Evolutionary conservation across 179 eudicot species (phyloP), one percentile per base, ranked within the genome.

Genomic region (Monotropa hypopitys): DNA sequence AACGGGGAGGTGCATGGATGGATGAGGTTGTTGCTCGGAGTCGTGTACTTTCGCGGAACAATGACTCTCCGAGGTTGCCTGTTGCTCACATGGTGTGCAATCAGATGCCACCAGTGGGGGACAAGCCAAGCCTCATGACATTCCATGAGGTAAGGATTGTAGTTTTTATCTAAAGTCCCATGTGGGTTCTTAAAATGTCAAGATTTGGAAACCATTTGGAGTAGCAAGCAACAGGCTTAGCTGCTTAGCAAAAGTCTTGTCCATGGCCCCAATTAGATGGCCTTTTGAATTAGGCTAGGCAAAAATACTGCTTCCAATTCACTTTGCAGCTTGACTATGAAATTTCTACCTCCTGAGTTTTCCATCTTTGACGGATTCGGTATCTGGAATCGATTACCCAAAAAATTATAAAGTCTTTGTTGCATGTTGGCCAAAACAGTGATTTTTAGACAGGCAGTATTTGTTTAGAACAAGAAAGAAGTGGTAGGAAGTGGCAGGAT

Each of bases 1-100:
- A 96, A 79, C 86, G 90, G 70, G 99, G 97, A 77, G 99, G 99
- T 82, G 99, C 99, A 62, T 96, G 99, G 99, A 96, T 96, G 98
- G 84, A 84, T 81, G 99, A 90, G 85, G 99, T 96, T 77, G 82
- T 89, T 84, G 85, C 89, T 75, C 88, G 99, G 81, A 96, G 99
- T 76, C 92, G 92, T 77, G 87, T 90, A 75, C 80, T 92, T 57
- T 88, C 98, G 59, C 90, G 76, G 35, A 88, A 90, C 82, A 91
- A 89, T 79, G 78, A 84, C 77, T 88, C 92, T 86, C 89, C 88
- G 74, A 91, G 99, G 88, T 80, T 96, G 80, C 99, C 98, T 79
- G 92, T 91, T 86, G 98, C 99, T 47, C 97, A 89, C 82, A 90
- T 96, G 90, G 92, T 96, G 72, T 96, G 99, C 86, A 96, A 96